These are phyloP conservation scores for Cystobasidium sp. DNA, from an alignment of 1,284 basidiomycete species.

Conservation along the genomic window DNA sequence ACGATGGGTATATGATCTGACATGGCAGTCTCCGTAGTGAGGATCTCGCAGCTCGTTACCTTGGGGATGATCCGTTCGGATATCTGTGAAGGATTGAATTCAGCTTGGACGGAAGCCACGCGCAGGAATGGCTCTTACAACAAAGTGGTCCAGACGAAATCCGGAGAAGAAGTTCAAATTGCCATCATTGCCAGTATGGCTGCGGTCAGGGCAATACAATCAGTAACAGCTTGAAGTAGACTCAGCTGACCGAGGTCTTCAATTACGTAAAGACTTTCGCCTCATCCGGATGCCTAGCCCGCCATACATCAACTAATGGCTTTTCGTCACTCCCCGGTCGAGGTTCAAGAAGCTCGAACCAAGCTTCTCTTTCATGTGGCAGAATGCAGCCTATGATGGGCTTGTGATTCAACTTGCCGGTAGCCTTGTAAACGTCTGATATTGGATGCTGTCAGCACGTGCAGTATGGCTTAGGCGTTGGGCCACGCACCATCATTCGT, in stretches of 20 bases:
- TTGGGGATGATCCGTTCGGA: constrained; percentile 8
- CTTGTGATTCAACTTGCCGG: constrained; percentile 30
- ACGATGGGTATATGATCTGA: constrained; percentile 39
- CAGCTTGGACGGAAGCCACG: neutral
- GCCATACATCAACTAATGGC: constrained; percentile 30
- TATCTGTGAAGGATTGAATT: neutral
- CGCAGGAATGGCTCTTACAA: constrained; percentile 12
- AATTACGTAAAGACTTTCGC: constrained; percentile 40
- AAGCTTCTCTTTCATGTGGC: constrained; percentile 35
- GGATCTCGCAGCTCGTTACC: constrained; percentile 28
- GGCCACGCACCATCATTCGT: constrained; percentile 22
- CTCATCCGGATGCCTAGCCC: constrained; percentile 17
- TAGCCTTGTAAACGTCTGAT: constrained; percentile 29
- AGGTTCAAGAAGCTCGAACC: constrained; percentile 23
- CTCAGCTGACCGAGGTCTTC: neutral
- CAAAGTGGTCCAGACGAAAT: constrained; percentile 36
- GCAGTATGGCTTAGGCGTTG: neutral
- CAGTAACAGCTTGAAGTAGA: neutral
- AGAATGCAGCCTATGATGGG: constrained; percentile 39
- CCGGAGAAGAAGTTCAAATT: constrained; percentile 35
- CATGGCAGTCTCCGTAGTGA: constrained; percentile 18
- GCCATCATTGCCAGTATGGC: constrained; percentile 30
- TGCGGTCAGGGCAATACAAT: neutral
- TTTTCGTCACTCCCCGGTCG: constrained; percentile 2
- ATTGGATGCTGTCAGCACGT: neutral